Evolutionary conservation across 2,329 filamentous ascomycete species (phyloP).

Genomic region (Sphaceloma murrayae): DNA sequence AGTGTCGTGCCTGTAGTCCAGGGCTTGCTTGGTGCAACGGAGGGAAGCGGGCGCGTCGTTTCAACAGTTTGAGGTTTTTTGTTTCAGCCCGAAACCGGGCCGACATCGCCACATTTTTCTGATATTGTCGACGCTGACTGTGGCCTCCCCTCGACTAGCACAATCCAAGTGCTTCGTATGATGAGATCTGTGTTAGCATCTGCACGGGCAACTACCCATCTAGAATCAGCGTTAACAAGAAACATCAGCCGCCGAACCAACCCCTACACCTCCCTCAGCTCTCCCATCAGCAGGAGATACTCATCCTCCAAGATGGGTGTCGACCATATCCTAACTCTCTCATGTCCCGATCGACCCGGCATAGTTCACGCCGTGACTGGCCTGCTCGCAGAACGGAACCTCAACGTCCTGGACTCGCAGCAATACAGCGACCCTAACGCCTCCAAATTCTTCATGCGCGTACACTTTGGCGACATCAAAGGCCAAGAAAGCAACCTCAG

Average conservation of each 20-base stretch:
- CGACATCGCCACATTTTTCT: constrained; percentile 9
- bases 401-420: constrained; percentile 77
- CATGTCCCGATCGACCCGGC: constrained; percentile 74
- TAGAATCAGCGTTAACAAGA: neutral
- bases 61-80: constrained; percentile 1
- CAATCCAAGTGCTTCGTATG: neutral
- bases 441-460: constrained; percentile 77
- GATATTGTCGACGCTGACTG: neutral
- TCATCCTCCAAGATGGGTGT: constrained; percentile 4
- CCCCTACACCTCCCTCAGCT: neutral
- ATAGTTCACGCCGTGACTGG: constrained; percentile 79
- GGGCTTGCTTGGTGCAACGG: no score
- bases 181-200: constrained; percentile 8
- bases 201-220: constrained; percentile 1
- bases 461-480: constrained; percentile 58
- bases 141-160: neutral
- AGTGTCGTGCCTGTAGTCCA: no score
- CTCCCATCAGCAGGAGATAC: constrained; percentile 2
- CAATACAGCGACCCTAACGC: constrained; percentile 71
- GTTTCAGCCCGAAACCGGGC: constrained; percentile 10
- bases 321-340: constrained; percentile 68
- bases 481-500: constrained; percentile 36
- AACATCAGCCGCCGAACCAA: neutral
- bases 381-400: constrained; percentile 59
- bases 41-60: no score